Conservation (phyloP, 2,329 filamentous ascomycete species). For the Purpureocillium takamizusanense region DNA sequence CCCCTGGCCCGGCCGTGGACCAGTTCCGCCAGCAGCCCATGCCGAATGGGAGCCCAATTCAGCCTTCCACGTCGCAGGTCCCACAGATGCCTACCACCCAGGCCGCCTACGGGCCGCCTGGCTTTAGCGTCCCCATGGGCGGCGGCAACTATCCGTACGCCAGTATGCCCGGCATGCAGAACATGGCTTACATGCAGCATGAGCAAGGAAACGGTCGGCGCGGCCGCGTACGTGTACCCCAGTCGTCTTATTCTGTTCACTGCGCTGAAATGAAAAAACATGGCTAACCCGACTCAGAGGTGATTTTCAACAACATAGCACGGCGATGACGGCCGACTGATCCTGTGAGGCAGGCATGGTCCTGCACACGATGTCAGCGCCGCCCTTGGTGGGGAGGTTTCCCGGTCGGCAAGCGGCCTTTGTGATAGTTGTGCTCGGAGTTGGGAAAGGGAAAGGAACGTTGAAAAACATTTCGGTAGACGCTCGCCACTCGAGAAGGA, state of each 20-base stretch:
- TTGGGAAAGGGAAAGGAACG: neutral
- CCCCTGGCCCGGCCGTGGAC: constrained; percentile 39
- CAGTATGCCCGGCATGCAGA: constrained; percentile 16
- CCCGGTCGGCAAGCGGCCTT: neutral
- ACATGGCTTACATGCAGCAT: constrained; percentile 43
- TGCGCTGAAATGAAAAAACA: constrained; percentile 9
- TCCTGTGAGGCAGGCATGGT: too few species aligned
- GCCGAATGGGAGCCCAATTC: constrained; percentile 42
- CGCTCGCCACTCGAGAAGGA: too few species aligned
- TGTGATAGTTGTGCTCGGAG: neutral
- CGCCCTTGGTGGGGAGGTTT: too few species aligned
- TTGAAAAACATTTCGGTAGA: neutral
- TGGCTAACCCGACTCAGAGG: constrained; percentile 20
- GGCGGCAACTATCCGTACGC: constrained; percentile 30
- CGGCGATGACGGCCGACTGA: too few species aligned
- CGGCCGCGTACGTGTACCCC: constrained; percentile 42
- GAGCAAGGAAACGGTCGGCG: constrained; percentile 47
- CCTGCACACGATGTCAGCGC: too few species aligned
- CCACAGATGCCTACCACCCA: constrained; percentile 32
- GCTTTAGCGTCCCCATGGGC: constrained; percentile 38
- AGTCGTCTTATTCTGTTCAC: neutral
- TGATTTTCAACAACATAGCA: constrained; percentile 8
- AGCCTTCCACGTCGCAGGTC: constrained; percentile 30
- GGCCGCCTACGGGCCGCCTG: constrained; percentile 38
- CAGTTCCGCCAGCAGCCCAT: constrained; percentile 46